phyloP scores from a whole-genome alignment of 768 basidiomycete genomes.

The Xerocomellus dryophilus region DNA sequence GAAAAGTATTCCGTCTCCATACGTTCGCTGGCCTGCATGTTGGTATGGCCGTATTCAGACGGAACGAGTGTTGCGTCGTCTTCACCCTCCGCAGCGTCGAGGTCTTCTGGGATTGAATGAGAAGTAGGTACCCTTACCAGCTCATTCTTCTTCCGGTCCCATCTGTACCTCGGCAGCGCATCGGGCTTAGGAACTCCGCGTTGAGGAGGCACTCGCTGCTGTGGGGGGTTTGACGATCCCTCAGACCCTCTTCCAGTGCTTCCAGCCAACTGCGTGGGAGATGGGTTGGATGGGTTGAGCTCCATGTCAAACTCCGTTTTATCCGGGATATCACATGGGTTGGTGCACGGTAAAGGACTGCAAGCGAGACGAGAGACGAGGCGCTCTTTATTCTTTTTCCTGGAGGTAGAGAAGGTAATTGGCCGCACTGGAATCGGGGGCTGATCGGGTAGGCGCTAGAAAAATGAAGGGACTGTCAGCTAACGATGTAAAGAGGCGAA shows the following conservation, averaged over 20 bases:
- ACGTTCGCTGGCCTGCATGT: background rate
- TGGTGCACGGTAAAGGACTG: background rate
- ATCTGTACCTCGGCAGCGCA: slow-evolving; percentile 9
- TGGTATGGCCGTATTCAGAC: slow-evolving; percentile 6
- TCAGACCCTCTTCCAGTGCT: no score
- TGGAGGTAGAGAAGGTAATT: background rate
- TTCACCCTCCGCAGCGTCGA: background rate
- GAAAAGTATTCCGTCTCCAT: background rate
- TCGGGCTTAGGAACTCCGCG: background rate
- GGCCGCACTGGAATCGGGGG: slow-evolving; percentile 20
- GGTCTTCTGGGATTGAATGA: background rate
- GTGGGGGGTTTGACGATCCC: background rate
- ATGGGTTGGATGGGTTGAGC: background rate
- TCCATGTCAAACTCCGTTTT: background rate
- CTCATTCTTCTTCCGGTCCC: background rate
- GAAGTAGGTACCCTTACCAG: background rate
- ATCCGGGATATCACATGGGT: background rate
- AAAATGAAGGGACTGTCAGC: background rate
- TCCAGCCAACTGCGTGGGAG: background rate
- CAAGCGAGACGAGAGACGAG: background rate
- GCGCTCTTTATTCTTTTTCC: background rate
- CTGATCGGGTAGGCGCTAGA: slow-evolving; percentile 27
- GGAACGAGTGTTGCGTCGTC: slow-evolving; percentile 19
- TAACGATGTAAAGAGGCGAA: background rate
- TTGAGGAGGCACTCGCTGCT: background rate